Evolutionary conservation across 768 basidiomycete species (phyloP), one percentile per base, ranked within the genome.

Genomic region (Artomyces pyxidatus): DNA sequence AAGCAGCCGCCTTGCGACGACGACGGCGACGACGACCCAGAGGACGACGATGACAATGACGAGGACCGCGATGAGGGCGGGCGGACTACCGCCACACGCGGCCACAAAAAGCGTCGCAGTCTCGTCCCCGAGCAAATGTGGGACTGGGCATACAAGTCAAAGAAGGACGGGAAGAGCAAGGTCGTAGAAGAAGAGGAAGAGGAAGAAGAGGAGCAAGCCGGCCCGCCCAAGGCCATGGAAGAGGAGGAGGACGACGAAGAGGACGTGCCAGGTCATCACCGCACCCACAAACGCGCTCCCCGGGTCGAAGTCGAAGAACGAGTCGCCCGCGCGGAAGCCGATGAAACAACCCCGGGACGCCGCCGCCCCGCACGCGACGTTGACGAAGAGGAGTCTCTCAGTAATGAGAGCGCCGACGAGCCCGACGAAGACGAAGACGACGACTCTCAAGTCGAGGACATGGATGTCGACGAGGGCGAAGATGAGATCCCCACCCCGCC

Each of bases 61-160:
- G 59, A 57, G 32, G 58, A 60, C 49, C 51, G 55, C 42, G 57
- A 61, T 21, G 54, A 60, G 49, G 58, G 62, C 45, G 42, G 37
- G 47, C 22, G 14, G 30, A 27, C 52, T 55, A 44, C 50, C 40
- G 44, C 22, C 51, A 40, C 28, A 45, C 49, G 39, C 48, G 53
- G 56, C 47, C 46, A 51, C 46, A 74, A 69, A 63, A 78, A 79
- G 59, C 75, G 81, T 45, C 77, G 81, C 58, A 83, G 81, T 48
- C 72, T 88, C 51, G 81, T 87, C 1, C 85, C 88, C 25, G 81
- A 81, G 29, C 78, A 78, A 47, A 90, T 89, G 85, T 90, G 88
- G 88, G 86, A 77, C 22, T 91, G 88, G 88, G 86, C 81, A 12
- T 74, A 74, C 57, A 71, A 60, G 46, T 54, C 53, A 48, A 63